Conservation (phyloP, 192 early-diverging fungal genomes). For the Entomortierella parvispora region DNA sequence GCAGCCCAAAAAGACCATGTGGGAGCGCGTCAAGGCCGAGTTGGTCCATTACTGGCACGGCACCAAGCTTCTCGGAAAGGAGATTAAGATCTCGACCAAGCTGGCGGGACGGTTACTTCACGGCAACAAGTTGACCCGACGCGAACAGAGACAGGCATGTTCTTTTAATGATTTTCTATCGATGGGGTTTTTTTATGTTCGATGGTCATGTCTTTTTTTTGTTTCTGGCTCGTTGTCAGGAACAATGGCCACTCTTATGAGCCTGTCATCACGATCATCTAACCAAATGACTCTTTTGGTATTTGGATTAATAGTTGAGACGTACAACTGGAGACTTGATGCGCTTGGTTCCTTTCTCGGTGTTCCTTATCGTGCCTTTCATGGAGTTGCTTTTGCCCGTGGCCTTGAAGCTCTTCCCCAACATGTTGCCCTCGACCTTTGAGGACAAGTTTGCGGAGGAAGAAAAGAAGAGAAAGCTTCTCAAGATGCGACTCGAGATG, state of each 20-base stretch:
- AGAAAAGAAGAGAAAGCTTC: slow-evolving; percentile 89
- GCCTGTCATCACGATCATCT: background rate
- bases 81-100: slow-evolving; percentile 86
- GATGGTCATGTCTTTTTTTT: background rate
- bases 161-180: background rate
- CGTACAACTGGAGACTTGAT: slow-evolving; percentile 89
- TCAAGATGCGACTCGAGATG: slow-evolving; percentile 91
- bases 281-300: background rate
- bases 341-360: slow-evolving; percentile 89
- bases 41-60: slow-evolving; percentile 94
- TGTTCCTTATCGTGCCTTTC: slow-evolving; percentile 95
- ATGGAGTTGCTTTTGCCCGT: slow-evolving; percentile 93
- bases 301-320: slow-evolving; percentile 67
- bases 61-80: slow-evolving; percentile 88
- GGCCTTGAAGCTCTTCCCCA: slow-evolving; percentile 92
- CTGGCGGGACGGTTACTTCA: slow-evolving; percentile 81
- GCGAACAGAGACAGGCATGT: slow-evolving; percentile 85
- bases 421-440: slow-evolving; percentile 96
- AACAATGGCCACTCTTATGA: too few relatives aligned
- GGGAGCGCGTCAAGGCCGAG: slow-evolving; percentile 89
- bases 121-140: slow-evolving; percentile 84
- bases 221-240: background rate
- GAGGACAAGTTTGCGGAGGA: slow-evolving; percentile 85
- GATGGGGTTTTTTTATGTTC: background rate
- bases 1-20: slow-evolving; percentile 70